Base-by-base conservation (phyloP, 352 stramenopile species). In the Pseudoperonospora humuli region DNA sequence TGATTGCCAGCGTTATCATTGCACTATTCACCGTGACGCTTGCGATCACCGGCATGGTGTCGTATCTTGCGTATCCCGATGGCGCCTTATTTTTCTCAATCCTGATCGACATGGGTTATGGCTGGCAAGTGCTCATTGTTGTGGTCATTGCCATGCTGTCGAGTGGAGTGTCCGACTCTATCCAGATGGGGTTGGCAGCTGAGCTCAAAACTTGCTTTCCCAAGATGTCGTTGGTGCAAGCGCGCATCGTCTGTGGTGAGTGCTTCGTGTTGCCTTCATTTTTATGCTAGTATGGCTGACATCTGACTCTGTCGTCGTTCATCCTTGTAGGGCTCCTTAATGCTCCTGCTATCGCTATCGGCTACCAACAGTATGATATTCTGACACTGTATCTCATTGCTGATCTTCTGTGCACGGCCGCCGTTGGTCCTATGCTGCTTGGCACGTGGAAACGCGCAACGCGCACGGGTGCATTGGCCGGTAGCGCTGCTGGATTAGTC, bases 151-250 rank as follows among this genome's bases (percentile, higher is more conserved):
- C 75, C 5, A 76, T 76, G 43, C 59, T 89, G 14, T 75, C 75
- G 1, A 81, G 64, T 27, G 70, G 69, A 1, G 69, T 81, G 7
- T 75, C 55, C 3, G 74, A 89, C 47, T 84, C 74, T 34, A 80
- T 89, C 33, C 76, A 86, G 49, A 82, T 85, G 41, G 76, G 76
- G 1, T 80, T 89, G 39, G 61, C 67, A 7, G 76, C 74, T 21
- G 76, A 89, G 54, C 64, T 89, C 10, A 65, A 76, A 9, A 81
- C 73, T 17, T 83, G 80, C 46, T 89, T 89, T 37, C 74, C 75
- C 11, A 54, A 59, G 9, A 46, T 89, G 39, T 69, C 62, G 41
- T 50, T 89, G 32, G 24, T 64, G 20, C 54, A 78, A 20, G 69
- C 74, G 14, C 76, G 76, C 32, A 27, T 71, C 24, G 68, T 89